These are phyloP conservation scores for Zasmidium cellare DNA, from an alignment of 2,329 filamentous ascomycete genomes.

Conservation along the genomic window DNA sequence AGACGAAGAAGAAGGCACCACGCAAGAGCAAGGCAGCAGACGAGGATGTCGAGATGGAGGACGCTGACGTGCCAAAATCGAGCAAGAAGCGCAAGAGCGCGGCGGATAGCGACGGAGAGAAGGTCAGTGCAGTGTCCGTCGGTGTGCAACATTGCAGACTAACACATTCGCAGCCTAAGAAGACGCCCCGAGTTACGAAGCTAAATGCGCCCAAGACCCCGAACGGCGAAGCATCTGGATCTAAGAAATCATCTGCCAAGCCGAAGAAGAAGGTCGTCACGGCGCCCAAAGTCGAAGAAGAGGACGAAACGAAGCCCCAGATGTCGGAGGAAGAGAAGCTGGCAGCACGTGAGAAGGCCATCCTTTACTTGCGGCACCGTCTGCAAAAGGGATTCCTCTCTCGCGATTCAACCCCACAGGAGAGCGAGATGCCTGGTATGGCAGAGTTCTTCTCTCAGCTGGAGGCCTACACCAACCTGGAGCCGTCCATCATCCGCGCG, in stretches of 20 bases:
- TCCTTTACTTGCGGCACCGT: conserved; percentile 92
- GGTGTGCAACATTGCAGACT: conserved; percentile 36
- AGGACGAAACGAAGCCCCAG: conserved; percentile 58
- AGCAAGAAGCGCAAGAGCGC: conserved; percentile 82
- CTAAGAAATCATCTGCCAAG: conserved; percentile 48
- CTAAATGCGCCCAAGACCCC: conserved; percentile 46
- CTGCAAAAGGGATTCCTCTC: conserved; percentile 92
- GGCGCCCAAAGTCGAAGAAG: conserved; percentile 52
- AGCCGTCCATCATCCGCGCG: conserved; percentile 80
- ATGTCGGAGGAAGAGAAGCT: conserved; percentile 57
- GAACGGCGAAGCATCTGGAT: conserved; percentile 35
- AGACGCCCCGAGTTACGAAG: conserved; percentile 52
- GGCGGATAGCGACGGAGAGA: conserved; percentile 64
- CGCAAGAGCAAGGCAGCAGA: conserved; percentile 36
- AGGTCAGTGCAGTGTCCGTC: no score
- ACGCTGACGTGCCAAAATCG: conserved; percentile 61
- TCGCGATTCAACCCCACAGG: conserved; percentile 79
- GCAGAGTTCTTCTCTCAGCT: conserved; percentile 76
- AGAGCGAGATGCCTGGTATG: conserved; percentile 79
- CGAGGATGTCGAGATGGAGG: conserved; percentile 57
- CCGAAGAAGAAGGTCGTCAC: conserved; percentile 61
- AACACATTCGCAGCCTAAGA: conserved; percentile 43
- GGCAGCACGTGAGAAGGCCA: conserved; percentile 62
- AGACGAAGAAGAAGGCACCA: conserved; percentile 41
- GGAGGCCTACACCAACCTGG: conserved; percentile 76